A percentile compares a stretch with the other conserved stretches of the same genome.
Conservation (phyloP, 208 protist genomes). For the Acanthamoeba triangularis region DNA sequence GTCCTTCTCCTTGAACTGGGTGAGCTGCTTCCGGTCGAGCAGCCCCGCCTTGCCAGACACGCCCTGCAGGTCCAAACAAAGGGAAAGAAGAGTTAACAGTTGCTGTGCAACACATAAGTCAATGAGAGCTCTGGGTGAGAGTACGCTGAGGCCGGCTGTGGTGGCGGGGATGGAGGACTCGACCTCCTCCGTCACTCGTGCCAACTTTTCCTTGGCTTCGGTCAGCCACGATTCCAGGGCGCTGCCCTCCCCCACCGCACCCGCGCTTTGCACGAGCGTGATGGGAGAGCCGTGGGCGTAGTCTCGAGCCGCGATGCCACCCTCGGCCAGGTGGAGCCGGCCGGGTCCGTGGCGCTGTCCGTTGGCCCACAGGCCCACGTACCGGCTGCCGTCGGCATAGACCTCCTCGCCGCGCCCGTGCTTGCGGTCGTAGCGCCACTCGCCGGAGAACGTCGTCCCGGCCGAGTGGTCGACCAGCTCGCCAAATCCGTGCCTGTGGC, state of each 20-base stretch:
- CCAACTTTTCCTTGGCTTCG: background rate
- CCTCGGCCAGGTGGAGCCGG: background rate
- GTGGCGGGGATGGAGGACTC: background rate
- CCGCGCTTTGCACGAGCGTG: background rate
- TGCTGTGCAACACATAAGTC: too few relatives aligned
- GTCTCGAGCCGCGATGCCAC: background rate
- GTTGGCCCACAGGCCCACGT: slow-evolving; percentile 42
- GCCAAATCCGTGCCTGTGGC: slow-evolving; percentile 20
- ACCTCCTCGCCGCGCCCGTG: slow-evolving; percentile 35
- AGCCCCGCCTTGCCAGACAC: slow-evolving; percentile 24
- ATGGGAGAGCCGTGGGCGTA: background rate
- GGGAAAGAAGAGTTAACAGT: background rate
- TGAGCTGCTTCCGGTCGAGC: background rate
- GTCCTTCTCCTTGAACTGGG: slow-evolving; percentile 32
- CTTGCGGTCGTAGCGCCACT: slow-evolving; percentile 37
- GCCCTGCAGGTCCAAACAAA: background rate
- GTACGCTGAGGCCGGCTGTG: background rate
- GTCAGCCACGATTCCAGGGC: background rate
- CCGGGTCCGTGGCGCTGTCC: slow-evolving; percentile 18
- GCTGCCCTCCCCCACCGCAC: background rate
- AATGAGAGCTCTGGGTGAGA: background rate
- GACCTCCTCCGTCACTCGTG: background rate
- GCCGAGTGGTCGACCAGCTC: background rate
- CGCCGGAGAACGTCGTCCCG: slow-evolving; percentile 30
- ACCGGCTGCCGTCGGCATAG: slow-evolving; percentile 46